Percentiles rank a stretch among this genome's conserved stretches.
Evolutionary conservation across 352 stramenopile species (phyloP).

Genomic region (Globisporangium echinulatum): DNA sequence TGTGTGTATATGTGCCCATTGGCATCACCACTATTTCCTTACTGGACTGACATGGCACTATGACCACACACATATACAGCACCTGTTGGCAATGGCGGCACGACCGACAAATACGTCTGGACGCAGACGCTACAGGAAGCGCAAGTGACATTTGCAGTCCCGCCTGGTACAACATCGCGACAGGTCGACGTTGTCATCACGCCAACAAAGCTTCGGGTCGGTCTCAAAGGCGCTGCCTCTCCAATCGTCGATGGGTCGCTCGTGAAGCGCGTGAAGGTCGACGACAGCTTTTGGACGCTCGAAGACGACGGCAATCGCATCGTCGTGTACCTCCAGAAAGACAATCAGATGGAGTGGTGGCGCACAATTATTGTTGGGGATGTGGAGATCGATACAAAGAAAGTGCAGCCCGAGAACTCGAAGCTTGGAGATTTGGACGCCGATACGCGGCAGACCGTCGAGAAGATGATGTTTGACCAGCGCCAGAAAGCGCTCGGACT

Average conservation of each 20-base stretch:
- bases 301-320: slow-evolving; percentile 79
- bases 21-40: too few relatives aligned
- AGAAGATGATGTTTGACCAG: slow-evolving; percentile 99
- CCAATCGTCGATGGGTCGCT: slow-evolving; percentile 89
- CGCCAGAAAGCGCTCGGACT: slow-evolving; percentile 96
- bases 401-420: slow-evolving; percentile 98
- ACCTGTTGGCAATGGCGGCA: slow-evolving; percentile 88
- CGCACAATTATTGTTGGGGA: slow-evolving; percentile 94
- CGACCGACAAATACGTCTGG: slow-evolving; percentile 95
- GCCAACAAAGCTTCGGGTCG: slow-evolving; percentile 88
- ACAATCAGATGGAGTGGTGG: slow-evolving; percentile 99
- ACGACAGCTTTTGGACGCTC: slow-evolving; percentile 99
- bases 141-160: slow-evolving; percentile 89
- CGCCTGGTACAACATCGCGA: slow-evolving; percentile 89
- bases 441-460: slow-evolving; percentile 97
- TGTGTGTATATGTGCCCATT: too few relatives aligned
- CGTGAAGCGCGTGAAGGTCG: slow-evolving; percentile 94
- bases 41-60: too few relatives aligned
- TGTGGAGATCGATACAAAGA: slow-evolving; percentile 96
- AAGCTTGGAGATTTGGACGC: slow-evolving; percentile 97
- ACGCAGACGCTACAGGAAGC: slow-evolving; percentile 97
- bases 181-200: slow-evolving; percentile 92
- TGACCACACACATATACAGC: slow-evolving; percentile 24
- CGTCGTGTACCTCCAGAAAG: slow-evolving; percentile 95
- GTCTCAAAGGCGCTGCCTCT: slow-evolving; percentile 53